Percentiles rank a stretch among this genome's conserved stretches.
phyloP scores from a whole-genome alignment of 192 early-diverging fungal genomes.

The Linnemannia schmuckeri region DNA sequence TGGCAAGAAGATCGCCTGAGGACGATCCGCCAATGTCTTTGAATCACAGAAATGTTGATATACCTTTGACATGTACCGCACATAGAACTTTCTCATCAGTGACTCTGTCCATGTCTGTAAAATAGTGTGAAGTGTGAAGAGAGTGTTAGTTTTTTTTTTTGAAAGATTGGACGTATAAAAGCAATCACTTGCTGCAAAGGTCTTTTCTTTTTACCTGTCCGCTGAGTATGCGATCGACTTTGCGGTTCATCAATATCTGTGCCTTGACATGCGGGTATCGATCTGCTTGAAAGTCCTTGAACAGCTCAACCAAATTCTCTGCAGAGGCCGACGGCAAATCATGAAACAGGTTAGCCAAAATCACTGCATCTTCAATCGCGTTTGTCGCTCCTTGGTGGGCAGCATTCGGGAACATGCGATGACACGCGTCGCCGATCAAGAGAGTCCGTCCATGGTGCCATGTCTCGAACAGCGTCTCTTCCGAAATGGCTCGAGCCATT shows the following conservation, averaged over 20 bases:
- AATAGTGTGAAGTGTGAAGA: not conserved
- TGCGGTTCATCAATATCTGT: slow-evolving; percentile 26
- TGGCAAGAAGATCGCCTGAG: slow-evolving; percentile 33
- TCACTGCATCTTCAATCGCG: slow-evolving; percentile 22
- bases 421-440: slow-evolving; percentile 26
- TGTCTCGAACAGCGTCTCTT: slow-evolving; percentile 24
- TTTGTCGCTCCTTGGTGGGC: slow-evolving; percentile 18
- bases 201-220: slow-evolving; percentile 8
- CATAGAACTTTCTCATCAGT: slow-evolving; percentile 23
- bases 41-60: slow-evolving; percentile 36
- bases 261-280: slow-evolving; percentile 22
- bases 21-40: slow-evolving; percentile 30
- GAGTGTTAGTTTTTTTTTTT: not conserved
- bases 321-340: slow-evolving; percentile 21
- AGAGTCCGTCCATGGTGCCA: slow-evolving; percentile 40
- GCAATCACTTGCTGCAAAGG: no score
- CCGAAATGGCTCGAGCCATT: slow-evolving; percentile 1
- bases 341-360: slow-evolving; percentile 27
- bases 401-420: slow-evolving; percentile 29
- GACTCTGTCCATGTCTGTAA: slow-evolving; percentile 29
- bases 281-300: slow-evolving; percentile 41
- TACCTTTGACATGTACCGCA: slow-evolving; percentile 36
- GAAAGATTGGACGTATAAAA: not conserved
- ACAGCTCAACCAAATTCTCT: slow-evolving; percentile 21
- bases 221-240: slow-evolving; percentile 21